Evolutionary conservation across 257 asterid species (phyloP).

Genomic region (Fraxinus excelsior): DNA sequence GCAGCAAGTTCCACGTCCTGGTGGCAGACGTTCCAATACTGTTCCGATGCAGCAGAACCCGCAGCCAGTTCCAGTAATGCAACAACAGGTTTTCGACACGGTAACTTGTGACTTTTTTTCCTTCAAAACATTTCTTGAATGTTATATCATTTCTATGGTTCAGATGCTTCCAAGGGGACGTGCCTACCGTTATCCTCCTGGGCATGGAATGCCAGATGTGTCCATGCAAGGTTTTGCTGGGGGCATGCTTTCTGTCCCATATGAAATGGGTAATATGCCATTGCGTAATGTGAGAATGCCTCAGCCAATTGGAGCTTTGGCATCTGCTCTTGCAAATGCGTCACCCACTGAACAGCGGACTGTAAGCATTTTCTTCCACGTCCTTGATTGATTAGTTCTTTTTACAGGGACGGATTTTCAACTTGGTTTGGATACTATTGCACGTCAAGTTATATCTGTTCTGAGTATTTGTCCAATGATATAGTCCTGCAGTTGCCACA

Average conservation of each 20-base stretch:
- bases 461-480: neutral
- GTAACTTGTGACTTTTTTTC: neutral
- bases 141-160: neutral
- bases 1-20: conserved; percentile 88
- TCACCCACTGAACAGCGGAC: conserved; percentile 85
- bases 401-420: neutral
- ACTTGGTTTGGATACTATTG: neutral
- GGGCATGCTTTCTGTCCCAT: conserved; percentile 74
- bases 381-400: conserved; percentile 4
- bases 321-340: conserved; percentile 93
- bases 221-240: conserved; percentile 68
- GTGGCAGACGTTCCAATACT: conserved; percentile 72
- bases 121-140: neutral
- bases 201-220: conserved; percentile 72
- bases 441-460: neutral
- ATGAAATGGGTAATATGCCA: conserved; percentile 82
- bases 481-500: neutral
- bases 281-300: conserved; percentile 70
- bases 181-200: conserved; percentile 75
- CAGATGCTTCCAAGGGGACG: conserved; percentile 95
- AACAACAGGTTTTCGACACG: conserved; percentile 59
- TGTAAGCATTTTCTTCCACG: conserved; percentile 43
- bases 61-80: conserved; percentile 76
- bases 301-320: conserved; percentile 87
- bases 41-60: conserved; percentile 82